These are phyloP conservation scores for Yamadazyma songkhlaensis DNA, from an alignment of 1,139 yeast species.

Conservation along the genomic window DNA sequence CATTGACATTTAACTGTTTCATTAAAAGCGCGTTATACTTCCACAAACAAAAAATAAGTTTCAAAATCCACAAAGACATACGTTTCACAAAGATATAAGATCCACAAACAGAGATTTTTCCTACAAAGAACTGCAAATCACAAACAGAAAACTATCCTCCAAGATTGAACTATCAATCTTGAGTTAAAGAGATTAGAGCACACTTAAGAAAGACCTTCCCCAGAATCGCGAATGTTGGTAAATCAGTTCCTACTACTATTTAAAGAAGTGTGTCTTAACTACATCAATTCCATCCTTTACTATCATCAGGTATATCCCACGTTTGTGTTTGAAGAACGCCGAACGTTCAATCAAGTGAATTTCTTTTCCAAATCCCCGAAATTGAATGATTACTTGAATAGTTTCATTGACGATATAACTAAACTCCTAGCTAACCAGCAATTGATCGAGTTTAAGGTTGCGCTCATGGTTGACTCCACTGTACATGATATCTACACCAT, in stretches of 20 bases:
- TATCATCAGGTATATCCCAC: slow-evolving; percentile 42
- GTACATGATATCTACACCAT: slow-evolving; percentile 24
- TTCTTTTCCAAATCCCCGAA: slow-evolving; percentile 11
- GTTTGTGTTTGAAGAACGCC: slow-evolving; percentile 33
- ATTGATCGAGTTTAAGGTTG: slow-evolving; percentile 21
- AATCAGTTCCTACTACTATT: slow-evolving; percentile 29
- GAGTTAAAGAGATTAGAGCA: no score
- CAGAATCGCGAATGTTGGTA: slow-evolving; percentile 16
- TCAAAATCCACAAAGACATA: no score
- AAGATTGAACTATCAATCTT: no score
- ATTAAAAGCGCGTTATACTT: slow-evolving; percentile 14
- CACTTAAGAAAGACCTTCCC: no score
- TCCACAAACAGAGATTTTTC: no score
- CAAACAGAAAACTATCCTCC: no score
- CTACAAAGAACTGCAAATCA: no score
- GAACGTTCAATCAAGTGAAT: slow-evolving; percentile 35
- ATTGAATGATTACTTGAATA: slow-evolving; percentile 34
- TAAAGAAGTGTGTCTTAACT: slow-evolving; percentile 39
- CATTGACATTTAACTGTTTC: slow-evolving; percentile 37
- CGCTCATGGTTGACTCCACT: slow-evolving; percentile 23
- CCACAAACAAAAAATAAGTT: no score
- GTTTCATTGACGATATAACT: slow-evolving; percentile 24
- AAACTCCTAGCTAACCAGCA: slow-evolving; percentile 15
- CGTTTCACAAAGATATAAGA: no score
- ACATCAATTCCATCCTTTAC: slow-evolving; percentile 47